Evolutionary conservation across 352 stramenopile genomes (phyloP).

Genomic region (Phytopythium helicoides): DNA sequence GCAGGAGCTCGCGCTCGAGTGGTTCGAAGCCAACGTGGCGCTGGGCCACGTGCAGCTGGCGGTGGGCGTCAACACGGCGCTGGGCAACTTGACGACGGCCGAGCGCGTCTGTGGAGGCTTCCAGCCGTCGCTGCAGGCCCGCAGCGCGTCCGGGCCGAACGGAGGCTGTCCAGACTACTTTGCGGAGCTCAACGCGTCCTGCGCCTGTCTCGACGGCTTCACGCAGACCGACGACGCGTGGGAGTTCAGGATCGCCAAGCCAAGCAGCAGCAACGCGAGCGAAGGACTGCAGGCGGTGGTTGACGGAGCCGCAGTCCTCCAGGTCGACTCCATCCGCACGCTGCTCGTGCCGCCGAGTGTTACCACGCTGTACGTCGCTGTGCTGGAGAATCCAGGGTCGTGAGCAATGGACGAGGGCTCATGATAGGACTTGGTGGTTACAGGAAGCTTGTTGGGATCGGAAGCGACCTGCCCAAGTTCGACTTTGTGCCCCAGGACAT

Average conservation of each 20-base stretch:
- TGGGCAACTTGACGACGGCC: constrained; percentile 21
- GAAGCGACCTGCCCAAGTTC: constrained; percentile 16
- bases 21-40: constrained; percentile 29
- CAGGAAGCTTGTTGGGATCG: constrained; percentile 18
- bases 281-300: background rate
- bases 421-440: background rate
- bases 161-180: constrained; percentile 32
- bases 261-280: constrained; percentile 4
- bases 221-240: constrained; percentile 12
- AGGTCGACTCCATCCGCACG: constrained; percentile 31
- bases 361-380: constrained; percentile 16
- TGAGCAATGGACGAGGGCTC: background rate
- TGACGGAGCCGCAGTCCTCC: constrained; percentile 13
- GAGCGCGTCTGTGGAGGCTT: constrained; percentile 28
- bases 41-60: constrained; percentile 32
- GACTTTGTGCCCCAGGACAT: constrained; percentile 24
- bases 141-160: constrained; percentile 23
- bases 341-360: constrained; percentile 31
- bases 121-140: constrained; percentile 31
- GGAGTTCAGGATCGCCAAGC: constrained; percentile 18
- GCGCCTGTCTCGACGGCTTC: constrained; percentile 38
- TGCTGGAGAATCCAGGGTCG: background rate
- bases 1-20: constrained; percentile 22
- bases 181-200: constrained; percentile 34
- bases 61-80: constrained; percentile 23